These are phyloP conservation scores for Cyberlindnera japonica DNA, from an alignment of 805 yeast genomes.

Conservation along the genomic window DNA sequence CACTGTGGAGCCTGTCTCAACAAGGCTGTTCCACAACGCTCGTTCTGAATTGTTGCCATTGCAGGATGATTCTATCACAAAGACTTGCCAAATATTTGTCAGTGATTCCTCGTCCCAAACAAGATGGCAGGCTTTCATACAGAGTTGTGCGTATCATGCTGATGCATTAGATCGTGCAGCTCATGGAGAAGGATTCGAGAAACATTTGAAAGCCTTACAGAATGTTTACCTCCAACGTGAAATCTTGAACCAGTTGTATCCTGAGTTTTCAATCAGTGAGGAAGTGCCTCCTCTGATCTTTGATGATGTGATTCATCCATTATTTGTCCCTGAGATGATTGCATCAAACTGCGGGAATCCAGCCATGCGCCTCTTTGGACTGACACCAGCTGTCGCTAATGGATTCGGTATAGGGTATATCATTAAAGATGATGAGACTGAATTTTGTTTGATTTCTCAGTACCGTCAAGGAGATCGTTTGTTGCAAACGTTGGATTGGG, in stretches of 20 bases:
- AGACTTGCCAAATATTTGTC: slow-evolving; percentile 59
- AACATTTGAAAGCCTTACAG: slow-evolving; percentile 63
- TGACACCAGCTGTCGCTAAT: slow-evolving; percentile 83
- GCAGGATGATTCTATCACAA: slow-evolving; percentile 49
- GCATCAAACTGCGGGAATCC: slow-evolving; percentile 90
- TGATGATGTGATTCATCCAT: slow-evolving; percentile 35
- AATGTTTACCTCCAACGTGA: slow-evolving; percentile 51
- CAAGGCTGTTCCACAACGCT: slow-evolving; percentile 62
- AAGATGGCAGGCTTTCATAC: slow-evolving; percentile 48
- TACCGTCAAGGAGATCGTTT: slow-evolving; percentile 82
- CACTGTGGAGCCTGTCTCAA: slow-evolving; percentile 86
- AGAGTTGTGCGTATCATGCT: slow-evolving; percentile 51
- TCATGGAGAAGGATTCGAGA: slow-evolving; percentile 65
- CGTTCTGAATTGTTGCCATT: slow-evolving; percentile 68
- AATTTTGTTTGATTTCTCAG: slow-evolving; percentile 82
- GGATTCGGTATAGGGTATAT: slow-evolving; percentile 94
- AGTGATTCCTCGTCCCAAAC: slow-evolving; percentile 44
- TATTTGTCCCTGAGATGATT: slow-evolving; percentile 39
- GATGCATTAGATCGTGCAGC: slow-evolving; percentile 47
- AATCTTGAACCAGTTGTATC: slow-evolving; percentile 42
- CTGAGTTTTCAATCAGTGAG: slow-evolving; percentile 34
- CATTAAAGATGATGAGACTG: slow-evolving; percentile 74
- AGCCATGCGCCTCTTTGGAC: slow-evolving; percentile 79
- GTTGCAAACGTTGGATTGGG: slow-evolving; percentile 68
- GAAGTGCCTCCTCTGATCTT: slow-evolving; percentile 42